Evolutionary conservation across 768 basidiomycete species (phyloP).

Genomic region (Pseudohyphozyma bogoriensis): DNA sequence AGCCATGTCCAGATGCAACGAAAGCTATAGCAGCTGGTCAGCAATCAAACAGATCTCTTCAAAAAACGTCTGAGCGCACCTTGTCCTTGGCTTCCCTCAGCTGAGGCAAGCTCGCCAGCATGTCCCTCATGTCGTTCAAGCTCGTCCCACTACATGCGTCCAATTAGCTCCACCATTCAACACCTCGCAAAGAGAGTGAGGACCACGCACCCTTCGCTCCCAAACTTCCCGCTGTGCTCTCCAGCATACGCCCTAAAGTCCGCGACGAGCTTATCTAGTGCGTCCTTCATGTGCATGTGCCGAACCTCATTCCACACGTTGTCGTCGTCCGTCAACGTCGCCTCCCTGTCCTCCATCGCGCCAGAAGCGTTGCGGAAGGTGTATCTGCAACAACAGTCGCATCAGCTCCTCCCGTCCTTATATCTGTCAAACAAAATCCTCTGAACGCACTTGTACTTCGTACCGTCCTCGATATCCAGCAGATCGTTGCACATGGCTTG

Average conservation of each 20-base stretch:
- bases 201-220: slow-evolving; percentile 45
- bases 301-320: slow-evolving; percentile 83
- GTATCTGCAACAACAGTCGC: slow-evolving; percentile 55
- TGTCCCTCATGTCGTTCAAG: slow-evolving; percentile 97
- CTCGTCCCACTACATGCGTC: slow-evolving; percentile 59
- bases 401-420: too few relatives aligned
- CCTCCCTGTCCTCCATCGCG: slow-evolving; percentile 75
- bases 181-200: neutral
- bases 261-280: slow-evolving; percentile 90
- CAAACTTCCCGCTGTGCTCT: slow-evolving; percentile 89
- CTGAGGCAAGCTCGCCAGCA: slow-evolving; percentile 88
- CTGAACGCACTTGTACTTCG: slow-evolving; percentile 64
- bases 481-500: slow-evolving; percentile 98
- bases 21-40: slow-evolving; percentile 53
- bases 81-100: slow-evolving; percentile 92
- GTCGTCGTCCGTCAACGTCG: slow-evolving; percentile 74
- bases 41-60: neutral
- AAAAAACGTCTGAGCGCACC: slow-evolving; percentile 40
- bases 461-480: slow-evolving; percentile 74
- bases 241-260: slow-evolving; percentile 91
- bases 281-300: slow-evolving; percentile 98
- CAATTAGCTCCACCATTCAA: neutral
- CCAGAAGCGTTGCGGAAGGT: slow-evolving; percentile 84
- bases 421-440: neutral
- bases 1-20: slow-evolving; percentile 91